Conservation (phyloP, 345 rosid species). For the Physaria fendleri region DNA sequence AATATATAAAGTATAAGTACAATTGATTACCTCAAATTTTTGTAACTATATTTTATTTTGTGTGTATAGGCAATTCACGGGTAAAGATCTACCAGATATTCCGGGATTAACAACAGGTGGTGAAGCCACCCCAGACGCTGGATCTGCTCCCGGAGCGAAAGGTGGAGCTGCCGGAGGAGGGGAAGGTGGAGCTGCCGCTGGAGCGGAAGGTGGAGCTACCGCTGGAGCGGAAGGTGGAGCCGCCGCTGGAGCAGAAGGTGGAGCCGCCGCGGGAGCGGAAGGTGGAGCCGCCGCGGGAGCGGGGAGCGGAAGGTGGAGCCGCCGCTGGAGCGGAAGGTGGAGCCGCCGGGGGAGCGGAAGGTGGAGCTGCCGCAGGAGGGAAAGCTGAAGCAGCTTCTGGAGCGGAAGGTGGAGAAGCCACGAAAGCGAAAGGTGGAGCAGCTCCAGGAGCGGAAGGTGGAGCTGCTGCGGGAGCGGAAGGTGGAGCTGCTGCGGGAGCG, state of each 20-base stretch:
- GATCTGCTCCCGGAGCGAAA: neutral
- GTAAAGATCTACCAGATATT: constrained; percentile 9
- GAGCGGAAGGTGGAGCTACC: no score
- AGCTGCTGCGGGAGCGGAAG: no score
- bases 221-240: no score
- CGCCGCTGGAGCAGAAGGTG: no score
- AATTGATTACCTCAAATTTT: no score
- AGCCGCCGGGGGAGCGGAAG: neutral
- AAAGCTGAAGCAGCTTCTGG: neutral
- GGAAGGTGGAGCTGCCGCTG: neutral
- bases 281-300: neutral
- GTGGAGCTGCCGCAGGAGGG: neutral
- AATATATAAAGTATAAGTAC: no score
- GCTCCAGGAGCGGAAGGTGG: no score
- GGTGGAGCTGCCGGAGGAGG: neutral
- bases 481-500: neutral
- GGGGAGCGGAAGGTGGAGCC: no score
- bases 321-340: neutral
- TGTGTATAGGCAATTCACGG: neutral
- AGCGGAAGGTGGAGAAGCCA: no score
- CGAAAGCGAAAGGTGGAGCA: no score
- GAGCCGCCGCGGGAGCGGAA: no score
- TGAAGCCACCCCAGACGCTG: neutral
- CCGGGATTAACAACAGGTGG: neutral
- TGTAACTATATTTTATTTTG: neutral